phyloP scores from a whole-genome alignment of 75 land plant genomes.

The Azolla pinnata region DNA sequence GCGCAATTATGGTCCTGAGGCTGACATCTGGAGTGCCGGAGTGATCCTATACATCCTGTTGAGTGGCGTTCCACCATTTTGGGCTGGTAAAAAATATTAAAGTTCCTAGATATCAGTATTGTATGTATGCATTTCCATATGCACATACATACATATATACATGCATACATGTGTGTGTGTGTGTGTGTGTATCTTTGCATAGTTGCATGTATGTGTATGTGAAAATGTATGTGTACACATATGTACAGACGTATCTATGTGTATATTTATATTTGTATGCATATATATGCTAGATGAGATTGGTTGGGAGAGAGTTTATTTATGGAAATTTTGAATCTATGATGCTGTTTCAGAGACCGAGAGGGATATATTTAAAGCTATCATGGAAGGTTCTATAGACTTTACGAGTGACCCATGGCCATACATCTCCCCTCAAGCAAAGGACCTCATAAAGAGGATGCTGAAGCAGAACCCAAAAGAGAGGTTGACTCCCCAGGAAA shows the following conservation, averaged over 20 bases:
- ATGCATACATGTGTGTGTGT: too few relatives aligned
- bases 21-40: slow-evolving; percentile 3
- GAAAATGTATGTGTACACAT: too few relatives aligned
- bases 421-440: slow-evolving; percentile 59
- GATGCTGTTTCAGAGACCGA: slow-evolving; percentile 44
- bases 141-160: too few relatives aligned
- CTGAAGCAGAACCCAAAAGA: slow-evolving; percentile 54
- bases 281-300: neutral
- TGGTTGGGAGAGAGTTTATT: neutral
- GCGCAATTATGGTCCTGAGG: slow-evolving; percentile 6
- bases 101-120: too few relatives aligned
- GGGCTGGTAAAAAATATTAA: neutral
- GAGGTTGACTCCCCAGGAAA: slow-evolving; percentile 53
- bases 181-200: too few relatives aligned
- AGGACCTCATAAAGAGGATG: slow-evolving; percentile 80
- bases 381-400: slow-evolving; percentile 55
- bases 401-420: slow-evolving; percentile 89
- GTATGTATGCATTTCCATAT: too few relatives aligned
- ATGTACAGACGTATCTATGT: too few relatives aligned
- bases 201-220: too few relatives aligned
- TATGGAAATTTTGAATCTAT: neutral
- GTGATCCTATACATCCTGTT: neutral
- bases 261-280: too few relatives aligned
- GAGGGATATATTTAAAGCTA: slow-evolving; percentile 79
- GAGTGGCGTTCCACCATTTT: too few relatives aligned